These are phyloP conservation scores for Alternaria arborescens DNA, from an alignment of 2,329 filamentous ascomycete genomes.

Conservation along the genomic window DNA sequence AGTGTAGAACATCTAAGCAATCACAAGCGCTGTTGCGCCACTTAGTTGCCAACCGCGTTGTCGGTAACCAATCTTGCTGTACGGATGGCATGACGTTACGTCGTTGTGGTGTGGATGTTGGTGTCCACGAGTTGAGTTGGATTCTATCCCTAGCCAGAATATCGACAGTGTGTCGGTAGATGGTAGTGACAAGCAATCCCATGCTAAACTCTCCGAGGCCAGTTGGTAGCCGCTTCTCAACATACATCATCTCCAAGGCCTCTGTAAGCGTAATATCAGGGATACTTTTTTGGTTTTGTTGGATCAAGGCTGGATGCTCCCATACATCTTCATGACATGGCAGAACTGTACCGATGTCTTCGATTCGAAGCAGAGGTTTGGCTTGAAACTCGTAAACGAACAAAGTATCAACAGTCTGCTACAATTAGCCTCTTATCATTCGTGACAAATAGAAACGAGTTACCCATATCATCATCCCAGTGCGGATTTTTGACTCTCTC, in stretches of 20 bases:
- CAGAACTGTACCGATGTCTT: conserved; percentile 13
- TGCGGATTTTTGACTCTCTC: conserved; percentile 11
- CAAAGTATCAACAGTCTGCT: conserved; percentile 11
- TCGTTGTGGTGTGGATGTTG: conserved; percentile 29
- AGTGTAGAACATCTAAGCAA: conserved; percentile 65
- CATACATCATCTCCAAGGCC: conserved; percentile 58
- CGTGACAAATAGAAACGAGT: neutral
- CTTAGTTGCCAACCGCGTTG: conserved; percentile 57
- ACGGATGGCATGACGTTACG: conserved; percentile 10
- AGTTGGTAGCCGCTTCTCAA: conserved; percentile 58
- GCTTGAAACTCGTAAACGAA: conserved; percentile 20
- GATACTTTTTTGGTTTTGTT: neutral
- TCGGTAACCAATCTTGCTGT: conserved; percentile 56
- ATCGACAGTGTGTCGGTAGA: conserved; percentile 61
- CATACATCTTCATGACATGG: conserved; percentile 23
- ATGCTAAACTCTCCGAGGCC: conserved; percentile 60
- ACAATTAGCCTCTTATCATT: neutral
- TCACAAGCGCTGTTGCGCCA: conserved; percentile 60
- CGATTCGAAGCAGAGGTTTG: conserved; percentile 17
- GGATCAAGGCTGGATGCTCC: conserved; percentile 6
- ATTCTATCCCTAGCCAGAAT: conserved; percentile 57
- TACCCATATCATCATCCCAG: conserved; percentile 20
- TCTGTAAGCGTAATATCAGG: conserved; percentile 10
- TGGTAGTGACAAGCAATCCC: conserved; percentile 59
- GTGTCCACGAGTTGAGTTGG: conserved; percentile 53